Evolutionary conservation across 257 asterid species (phyloP).

Genomic region (Prunella vulgaris): DNA sequence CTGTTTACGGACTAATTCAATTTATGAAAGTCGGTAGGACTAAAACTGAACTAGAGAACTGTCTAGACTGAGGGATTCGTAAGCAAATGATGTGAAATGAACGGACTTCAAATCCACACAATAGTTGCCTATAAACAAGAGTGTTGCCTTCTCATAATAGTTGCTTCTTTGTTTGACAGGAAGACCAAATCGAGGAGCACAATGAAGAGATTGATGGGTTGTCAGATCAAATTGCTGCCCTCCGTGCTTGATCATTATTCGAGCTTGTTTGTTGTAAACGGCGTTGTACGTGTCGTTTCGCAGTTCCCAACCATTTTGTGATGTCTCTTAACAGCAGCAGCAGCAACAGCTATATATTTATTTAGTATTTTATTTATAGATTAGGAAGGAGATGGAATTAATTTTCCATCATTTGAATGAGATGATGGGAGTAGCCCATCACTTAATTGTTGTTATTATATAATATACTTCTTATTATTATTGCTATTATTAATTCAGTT

Average conservation of each 20-base stretch:
- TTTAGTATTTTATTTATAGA: slow-evolving; percentile 4
- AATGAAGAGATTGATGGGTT: slow-evolving; percentile 45
- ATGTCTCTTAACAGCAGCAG: not conserved
- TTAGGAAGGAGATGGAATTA: slow-evolving; percentile 1
- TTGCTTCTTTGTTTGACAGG: slow-evolving; percentile 26
- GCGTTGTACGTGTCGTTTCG: not conserved
- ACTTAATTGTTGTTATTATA: not conserved
- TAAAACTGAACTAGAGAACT: no score
- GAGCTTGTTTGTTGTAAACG: not conserved
- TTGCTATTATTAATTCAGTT: not conserved
- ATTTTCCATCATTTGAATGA: not conserved
- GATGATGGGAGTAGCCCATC: not conserved
- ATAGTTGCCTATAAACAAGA: no score
- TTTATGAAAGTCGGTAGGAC: no score
- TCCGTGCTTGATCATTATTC: slow-evolving; percentile 31
- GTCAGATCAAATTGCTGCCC: slow-evolving; percentile 45
- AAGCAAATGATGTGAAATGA: no score
- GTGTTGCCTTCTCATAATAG: not conserved
- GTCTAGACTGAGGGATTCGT: no score
- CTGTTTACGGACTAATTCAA: no score
- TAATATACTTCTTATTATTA: not conserved
- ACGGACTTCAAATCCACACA: no score
- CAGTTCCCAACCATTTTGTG: not conserved
- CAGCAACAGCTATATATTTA: slow-evolving; percentile 11
- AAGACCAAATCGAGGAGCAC: slow-evolving; percentile 35